Conservation (phyloP, 202 grass and related monocot genomes). For the Panicum virgatum region DNA sequence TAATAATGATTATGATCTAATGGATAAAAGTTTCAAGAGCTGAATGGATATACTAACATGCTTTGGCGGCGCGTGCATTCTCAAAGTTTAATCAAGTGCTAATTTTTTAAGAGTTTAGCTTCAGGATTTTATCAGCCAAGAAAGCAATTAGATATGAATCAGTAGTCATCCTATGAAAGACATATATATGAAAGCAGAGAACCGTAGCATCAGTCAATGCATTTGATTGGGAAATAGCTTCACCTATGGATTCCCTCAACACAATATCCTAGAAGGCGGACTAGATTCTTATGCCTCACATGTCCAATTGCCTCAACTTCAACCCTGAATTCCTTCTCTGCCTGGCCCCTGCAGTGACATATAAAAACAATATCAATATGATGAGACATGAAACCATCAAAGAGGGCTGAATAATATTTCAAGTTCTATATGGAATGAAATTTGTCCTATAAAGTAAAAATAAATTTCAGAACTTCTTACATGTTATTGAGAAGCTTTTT, state of each 20-base stretch:
- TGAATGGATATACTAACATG: not conserved
- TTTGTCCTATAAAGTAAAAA: not conserved
- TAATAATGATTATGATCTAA: not conserved
- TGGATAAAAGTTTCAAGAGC: not conserved
- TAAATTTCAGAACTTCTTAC: slow-evolving; percentile 2
- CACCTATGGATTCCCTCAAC: slow-evolving; percentile 47
- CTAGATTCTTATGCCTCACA: slow-evolving; percentile 51
- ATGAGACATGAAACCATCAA: not conserved
- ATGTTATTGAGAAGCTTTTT: slow-evolving; percentile 41
- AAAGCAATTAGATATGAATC: not conserved
- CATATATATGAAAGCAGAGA: not conserved
- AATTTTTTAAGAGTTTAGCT: not conserved
- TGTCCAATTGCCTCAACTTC: slow-evolving; percentile 52
- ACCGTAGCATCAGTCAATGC: not conserved
- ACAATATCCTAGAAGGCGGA: slow-evolving; percentile 46
- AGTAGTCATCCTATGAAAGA: not conserved
- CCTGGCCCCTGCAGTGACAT: slow-evolving; percentile 39
- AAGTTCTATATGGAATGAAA: not conserved
- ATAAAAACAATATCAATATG: not conserved
- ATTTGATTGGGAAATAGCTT: not conserved
- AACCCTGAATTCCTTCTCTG: slow-evolving; percentile 52
- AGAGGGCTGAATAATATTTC: not conserved
- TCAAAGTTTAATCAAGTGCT: not conserved
- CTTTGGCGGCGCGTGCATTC: not conserved
- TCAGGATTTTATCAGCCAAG: not conserved